A percentile compares a stretch with the other conserved stretches of the same genome.
Conservation (phyloP, 2,329 filamentous ascomycete species). For the Diplodia intermedia region DNA sequence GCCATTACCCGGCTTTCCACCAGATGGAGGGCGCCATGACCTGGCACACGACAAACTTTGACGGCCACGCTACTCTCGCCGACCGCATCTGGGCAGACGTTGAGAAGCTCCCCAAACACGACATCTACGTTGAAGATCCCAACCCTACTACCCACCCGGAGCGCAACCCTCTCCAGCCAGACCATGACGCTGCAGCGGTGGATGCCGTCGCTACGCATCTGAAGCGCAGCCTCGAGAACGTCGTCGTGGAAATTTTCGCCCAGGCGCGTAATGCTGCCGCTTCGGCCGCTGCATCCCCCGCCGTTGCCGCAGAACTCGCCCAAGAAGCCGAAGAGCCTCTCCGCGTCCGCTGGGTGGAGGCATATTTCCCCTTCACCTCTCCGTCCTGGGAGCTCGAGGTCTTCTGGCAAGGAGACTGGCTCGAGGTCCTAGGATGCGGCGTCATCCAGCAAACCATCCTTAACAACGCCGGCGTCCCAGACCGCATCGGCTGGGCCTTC, state of each 20-base stretch:
- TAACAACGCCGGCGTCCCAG: constrained; percentile 75
- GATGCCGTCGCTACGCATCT: constrained; percentile 84
- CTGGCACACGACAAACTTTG: constrained; percentile 75
- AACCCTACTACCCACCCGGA: constrained; percentile 78
- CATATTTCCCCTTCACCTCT: constrained; percentile 96
- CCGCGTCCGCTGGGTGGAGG: constrained; percentile 90
- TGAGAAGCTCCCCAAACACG: constrained; percentile 72
- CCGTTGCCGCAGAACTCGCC: constrained; percentile 27
- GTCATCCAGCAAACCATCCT: constrained; percentile 85
- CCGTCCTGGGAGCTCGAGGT: constrained; percentile 97
- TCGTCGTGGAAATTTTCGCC: constrained; percentile 88
- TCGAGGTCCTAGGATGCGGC: constrained; percentile 93
- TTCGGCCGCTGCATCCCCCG: constrained; percentile 54
- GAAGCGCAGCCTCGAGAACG: constrained; percentile 85
- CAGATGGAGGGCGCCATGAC: constrained; percentile 96
- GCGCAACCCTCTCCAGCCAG: constrained; percentile 81
- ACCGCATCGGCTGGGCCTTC: constrained; percentile 91
- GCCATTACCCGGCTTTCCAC: constrained; percentile 96
- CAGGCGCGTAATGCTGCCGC: constrained; percentile 70
- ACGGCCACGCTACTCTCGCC: constrained; percentile 48
- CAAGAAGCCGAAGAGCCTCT: constrained; percentile 66
- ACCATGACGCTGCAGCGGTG: constrained; percentile 77
- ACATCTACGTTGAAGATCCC: constrained; percentile 80
- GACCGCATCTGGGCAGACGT: constrained; percentile 73
- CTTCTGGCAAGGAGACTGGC: constrained; percentile 92